Evolutionary conservation across 2,329 filamentous ascomycete genomes (phyloP).

Genomic region (Tetracladium maxilliforme): DNA sequence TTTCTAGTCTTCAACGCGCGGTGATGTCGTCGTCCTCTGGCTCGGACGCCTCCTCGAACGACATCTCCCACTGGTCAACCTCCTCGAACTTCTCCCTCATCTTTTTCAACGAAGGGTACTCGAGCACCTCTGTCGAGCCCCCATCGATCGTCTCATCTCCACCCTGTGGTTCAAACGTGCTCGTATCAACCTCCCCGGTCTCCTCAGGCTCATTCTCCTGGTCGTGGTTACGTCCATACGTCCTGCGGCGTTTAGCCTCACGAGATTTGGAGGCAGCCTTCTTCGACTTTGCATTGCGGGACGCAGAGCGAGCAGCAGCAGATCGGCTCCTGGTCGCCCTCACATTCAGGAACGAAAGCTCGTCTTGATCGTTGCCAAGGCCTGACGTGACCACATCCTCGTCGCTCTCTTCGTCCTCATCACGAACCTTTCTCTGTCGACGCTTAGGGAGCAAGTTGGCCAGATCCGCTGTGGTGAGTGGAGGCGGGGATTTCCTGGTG

Average conservation of each 20-base stretch:
- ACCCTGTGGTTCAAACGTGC: constrained; percentile 25
- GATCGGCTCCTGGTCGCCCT: constrained; percentile 19
- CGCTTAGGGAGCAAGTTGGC: constrained; percentile 18
- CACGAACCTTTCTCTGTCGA: constrained; percentile 11
- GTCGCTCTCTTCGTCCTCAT: constrained; percentile 26
- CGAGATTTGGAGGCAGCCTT: no score
- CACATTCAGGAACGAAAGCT: constrained; percentile 31
- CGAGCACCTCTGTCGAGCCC: constrained; percentile 21
- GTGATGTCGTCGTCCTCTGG: no score
- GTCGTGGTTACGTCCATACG: no score
- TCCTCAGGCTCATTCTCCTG: no score
- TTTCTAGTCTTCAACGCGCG: no score
- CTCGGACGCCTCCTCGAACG: constrained; percentile 52
- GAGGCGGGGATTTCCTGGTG: neutral
- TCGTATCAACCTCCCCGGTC: constrained; percentile 19
- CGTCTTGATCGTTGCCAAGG: constrained; percentile 37
- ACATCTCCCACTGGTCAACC: constrained; percentile 54
- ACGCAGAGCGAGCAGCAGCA: no score
- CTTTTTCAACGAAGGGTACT: constrained; percentile 40
- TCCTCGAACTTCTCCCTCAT: constrained; percentile 51
- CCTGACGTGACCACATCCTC: constrained; percentile 28
- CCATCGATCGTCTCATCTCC: constrained; percentile 19
- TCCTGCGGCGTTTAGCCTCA: no score
- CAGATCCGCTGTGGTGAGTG: constrained; percentile 16
- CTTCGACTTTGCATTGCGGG: no score